These are phyloP conservation scores for Verticillium zaregamsianum DNA, from an alignment of 2,329 filamentous ascomycete genomes.

Conservation along the genomic window DNA sequence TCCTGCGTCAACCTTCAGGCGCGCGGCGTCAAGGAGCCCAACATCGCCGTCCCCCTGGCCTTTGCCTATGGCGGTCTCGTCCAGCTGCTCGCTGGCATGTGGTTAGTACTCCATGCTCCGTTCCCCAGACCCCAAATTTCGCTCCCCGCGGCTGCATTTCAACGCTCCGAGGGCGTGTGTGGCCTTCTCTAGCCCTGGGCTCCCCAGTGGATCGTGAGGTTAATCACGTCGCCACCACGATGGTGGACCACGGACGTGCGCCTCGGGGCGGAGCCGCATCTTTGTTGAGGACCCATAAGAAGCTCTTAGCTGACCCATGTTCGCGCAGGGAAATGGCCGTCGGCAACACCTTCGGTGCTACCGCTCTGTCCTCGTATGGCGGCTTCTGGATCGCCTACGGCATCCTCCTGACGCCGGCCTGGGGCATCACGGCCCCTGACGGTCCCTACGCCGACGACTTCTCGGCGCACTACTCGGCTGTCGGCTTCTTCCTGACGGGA, in stretches of 20 bases:
- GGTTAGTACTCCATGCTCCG: slow-evolving; percentile 47
- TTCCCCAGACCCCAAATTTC: neutral
- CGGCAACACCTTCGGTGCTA: slow-evolving; percentile 85
- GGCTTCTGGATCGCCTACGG: slow-evolving; percentile 79
- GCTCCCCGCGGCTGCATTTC: neutral
- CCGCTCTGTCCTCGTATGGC: slow-evolving; percentile 75
- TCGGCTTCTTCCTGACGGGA: slow-evolving; percentile 71
- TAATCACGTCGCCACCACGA: neutral
- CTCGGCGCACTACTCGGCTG: slow-evolving; percentile 49
- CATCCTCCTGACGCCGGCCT: slow-evolving; percentile 61
- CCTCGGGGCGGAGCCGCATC: neutral
- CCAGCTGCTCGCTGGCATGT: slow-evolving; percentile 81
- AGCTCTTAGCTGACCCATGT: slow-evolving; percentile 5
- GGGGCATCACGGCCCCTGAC: slow-evolving; percentile 20
- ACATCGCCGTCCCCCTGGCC: slow-evolving; percentile 64
- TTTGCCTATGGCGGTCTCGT: slow-evolving; percentile 75
- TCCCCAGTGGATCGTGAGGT: neutral
- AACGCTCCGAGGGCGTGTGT: neutral
- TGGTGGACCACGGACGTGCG: neutral
- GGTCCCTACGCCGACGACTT: slow-evolving; percentile 42
- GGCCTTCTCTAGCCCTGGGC: neutral
- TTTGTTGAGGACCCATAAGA: neutral
- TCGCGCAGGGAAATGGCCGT: slow-evolving; percentile 71
- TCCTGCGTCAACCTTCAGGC: slow-evolving; percentile 68
- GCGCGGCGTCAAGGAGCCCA: slow-evolving; percentile 54